Evolutionary conservation across 108 stramenopile genomes (phyloP).

Genomic region (Skeletonema costatum): DNA sequence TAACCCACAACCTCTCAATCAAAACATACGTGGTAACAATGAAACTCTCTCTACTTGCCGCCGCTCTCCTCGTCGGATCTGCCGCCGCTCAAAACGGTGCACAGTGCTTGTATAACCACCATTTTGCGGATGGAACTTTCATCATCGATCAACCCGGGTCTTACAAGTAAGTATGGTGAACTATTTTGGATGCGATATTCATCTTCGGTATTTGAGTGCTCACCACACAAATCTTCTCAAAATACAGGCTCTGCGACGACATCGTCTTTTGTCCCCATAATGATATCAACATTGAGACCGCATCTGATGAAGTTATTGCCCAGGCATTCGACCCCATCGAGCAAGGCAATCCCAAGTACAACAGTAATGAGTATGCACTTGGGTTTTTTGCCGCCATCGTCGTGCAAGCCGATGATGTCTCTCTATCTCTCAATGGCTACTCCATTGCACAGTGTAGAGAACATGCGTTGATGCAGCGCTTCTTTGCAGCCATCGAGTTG

Average conservation of each 20-base stretch:
- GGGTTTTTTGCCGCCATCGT: conserved; percentile 38
- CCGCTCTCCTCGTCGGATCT: neutral
- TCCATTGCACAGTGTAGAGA: conserved; percentile 15
- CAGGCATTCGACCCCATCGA: conserved; percentile 1
- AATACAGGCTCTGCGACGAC: conserved; percentile 25
- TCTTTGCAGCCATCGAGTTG: conserved; percentile 41
- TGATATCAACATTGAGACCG: neutral
- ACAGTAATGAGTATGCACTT: conserved; percentile 21
- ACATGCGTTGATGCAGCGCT: conserved; percentile 37
- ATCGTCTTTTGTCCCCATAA: conserved; percentile 27
- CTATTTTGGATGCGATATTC: neutral
- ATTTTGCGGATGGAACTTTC: neutral
- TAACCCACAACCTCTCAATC: no score
- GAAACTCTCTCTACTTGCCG: neutral
- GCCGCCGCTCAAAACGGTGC: neutral
- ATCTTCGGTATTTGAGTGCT: neutral
- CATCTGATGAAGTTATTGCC: neutral
- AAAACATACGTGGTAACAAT: neutral
- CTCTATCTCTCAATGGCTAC: conserved; percentile 23
- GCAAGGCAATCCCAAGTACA: conserved; percentile 4
- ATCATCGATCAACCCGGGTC: neutral
- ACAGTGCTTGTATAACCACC: neutral
- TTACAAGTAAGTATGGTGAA: neutral
- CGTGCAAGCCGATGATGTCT: conserved; percentile 19
- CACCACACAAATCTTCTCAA: neutral